A percentile compares a stretch with the other conserved stretches of the same genome.
These are phyloP conservation scores for Scutellaria baicalensis DNA, from an alignment of 257 asterid genomes.

Conservation along the genomic window DNA sequence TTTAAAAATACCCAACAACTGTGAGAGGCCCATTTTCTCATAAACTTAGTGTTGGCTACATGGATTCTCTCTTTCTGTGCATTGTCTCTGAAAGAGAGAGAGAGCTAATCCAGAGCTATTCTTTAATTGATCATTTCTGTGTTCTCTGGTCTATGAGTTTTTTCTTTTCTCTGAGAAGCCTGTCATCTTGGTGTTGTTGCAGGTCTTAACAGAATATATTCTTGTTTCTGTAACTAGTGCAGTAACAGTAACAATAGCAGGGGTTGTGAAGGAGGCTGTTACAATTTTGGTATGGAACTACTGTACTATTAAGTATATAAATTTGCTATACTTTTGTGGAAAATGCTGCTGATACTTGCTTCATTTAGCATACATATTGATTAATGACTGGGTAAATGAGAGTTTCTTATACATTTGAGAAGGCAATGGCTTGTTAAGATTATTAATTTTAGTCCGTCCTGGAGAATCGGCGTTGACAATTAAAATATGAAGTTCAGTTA, in stretches of 20 bases:
- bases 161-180: background rate
- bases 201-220: conserved; percentile 92
- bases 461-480: background rate
- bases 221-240: conserved; percentile 97
- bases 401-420: background rate
- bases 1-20: background rate
- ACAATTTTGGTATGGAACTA: conserved; percentile 70
- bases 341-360: background rate
- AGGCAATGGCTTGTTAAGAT: background rate
- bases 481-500: background rate
- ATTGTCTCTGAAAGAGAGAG: background rate
- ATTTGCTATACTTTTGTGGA: background rate
- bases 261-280: conserved; percentile 98
- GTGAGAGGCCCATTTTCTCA: background rate
- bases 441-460: background rate
- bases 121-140: background rate
- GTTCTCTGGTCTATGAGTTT: conserved; percentile 2
- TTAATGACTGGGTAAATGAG: background rate
- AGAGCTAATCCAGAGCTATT: background rate
- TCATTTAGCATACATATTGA: background rate
- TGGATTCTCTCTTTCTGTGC: background rate
- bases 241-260: conserved; percentile 95
- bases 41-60: background rate
- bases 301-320: background rate
- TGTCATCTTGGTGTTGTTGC: conserved; percentile 25